Conservation (phyloP, 2,329 filamentous ascomycete species). For the Beauveria sp. region DNA sequence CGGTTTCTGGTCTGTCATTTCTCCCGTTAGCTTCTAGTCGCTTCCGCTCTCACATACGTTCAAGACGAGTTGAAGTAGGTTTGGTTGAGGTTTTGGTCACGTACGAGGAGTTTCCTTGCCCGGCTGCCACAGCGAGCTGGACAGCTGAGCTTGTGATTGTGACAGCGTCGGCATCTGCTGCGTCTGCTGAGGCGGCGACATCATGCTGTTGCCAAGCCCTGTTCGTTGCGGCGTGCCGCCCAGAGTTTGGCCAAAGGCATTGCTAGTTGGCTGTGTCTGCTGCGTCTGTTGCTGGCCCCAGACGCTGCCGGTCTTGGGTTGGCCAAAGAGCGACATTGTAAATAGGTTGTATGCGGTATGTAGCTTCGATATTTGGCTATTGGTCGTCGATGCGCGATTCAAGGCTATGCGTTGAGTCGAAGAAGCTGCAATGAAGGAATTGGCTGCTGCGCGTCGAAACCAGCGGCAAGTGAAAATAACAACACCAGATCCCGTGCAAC, state of each 20-base stretch:
- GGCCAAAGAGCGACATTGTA: constrained; percentile 33
- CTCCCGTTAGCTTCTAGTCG: not conserved
- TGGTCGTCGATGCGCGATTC: not conserved
- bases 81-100: constrained; percentile 11
- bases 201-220: constrained; percentile 22
- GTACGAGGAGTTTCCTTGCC: constrained; percentile 42
- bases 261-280: constrained; percentile 20
- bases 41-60: not conserved
- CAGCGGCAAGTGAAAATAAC: not conserved
- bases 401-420: not conserved
- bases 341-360: constrained; percentile 6
- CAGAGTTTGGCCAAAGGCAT: constrained; percentile 24
- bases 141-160: constrained; percentile 39
- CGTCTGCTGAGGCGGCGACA: constrained; percentile 30
- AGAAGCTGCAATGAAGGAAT: not conserved
- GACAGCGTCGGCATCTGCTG: constrained; percentile 35
- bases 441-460: not conserved
- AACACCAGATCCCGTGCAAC: not conserved
- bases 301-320: constrained; percentile 27
- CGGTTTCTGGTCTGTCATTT: constrained; percentile 52
- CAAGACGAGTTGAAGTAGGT: not conserved
- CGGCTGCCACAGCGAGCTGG: constrained; percentile 46
- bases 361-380: not conserved
- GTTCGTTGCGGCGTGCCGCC: constrained; percentile 30
- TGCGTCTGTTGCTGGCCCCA: constrained; percentile 33